A percentile compares a stretch with the other conserved stretches of the same genome.
phyloP scores from a whole-genome alignment of 176 grass and related monocot species.

The Microstegium vimineum region DNA sequence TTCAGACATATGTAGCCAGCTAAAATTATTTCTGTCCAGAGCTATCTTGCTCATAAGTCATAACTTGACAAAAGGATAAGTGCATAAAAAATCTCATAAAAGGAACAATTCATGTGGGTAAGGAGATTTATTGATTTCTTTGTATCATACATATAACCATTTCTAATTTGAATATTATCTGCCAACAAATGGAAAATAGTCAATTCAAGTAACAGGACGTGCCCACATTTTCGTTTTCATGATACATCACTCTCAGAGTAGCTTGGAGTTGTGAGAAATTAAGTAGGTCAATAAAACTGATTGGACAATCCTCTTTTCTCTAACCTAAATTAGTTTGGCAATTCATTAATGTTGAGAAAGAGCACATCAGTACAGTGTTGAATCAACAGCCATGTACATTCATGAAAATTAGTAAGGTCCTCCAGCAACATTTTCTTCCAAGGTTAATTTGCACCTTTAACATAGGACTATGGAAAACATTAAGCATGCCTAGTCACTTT shows the following conservation, averaged over 20 bases:
- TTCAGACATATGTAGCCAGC: neutral
- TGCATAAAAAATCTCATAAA: neutral
- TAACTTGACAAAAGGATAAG: neutral
- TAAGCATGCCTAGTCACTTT: neutral
- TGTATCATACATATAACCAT: neutral
- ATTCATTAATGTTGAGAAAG: conserved; percentile 34
- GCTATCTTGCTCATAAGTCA: neutral
- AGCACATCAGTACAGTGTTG: conserved; percentile 3
- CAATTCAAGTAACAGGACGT: neutral
- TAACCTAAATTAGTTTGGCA: conserved; percentile 19
- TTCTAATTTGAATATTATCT: neutral
- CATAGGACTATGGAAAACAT: neutral
- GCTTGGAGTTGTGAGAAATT: conserved; percentile 12
- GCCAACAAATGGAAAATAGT: neutral
- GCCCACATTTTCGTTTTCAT: conserved; percentile 10
- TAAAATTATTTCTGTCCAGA: neutral
- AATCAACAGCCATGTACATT: neutral
- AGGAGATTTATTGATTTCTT: neutral
- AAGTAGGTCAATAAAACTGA: conserved; percentile 9
- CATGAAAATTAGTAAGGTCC: neutral
- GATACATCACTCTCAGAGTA: conserved; percentile 27
- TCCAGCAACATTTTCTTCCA: neutral
- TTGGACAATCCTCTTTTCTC: neutral
- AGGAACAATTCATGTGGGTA: neutral
- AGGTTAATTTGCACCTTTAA: neutral